Evolutionary conservation across 164 flowering plant genomes (phyloP), one percentile per base, ranked within the genome.

Genomic region (Vitis cinerea): DNA sequence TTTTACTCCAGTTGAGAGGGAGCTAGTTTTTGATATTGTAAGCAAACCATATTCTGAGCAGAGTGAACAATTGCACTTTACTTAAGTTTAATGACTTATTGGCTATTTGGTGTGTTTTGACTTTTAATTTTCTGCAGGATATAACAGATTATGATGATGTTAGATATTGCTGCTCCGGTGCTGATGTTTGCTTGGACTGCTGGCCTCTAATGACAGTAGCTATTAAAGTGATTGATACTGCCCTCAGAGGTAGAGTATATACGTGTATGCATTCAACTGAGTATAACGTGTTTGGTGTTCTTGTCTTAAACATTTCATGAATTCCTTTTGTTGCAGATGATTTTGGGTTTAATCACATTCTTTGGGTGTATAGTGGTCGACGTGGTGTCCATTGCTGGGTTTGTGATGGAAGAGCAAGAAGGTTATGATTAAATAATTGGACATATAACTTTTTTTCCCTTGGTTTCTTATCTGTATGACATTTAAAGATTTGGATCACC

Each of bases 301-400:
- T 47, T 50, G 29, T 27, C 29, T 44, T 27, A 17, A 5, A 12
- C 3, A 10, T 7, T 64, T 64, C 67, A 37, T 37, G 44, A 37
- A 37, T 37, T 0, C 7, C 44, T 37, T 64, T 16, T 60, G 3
- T 54, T 80, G 79, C 90, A 96, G 98, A 90, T 78, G 99, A 96
- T 73, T 93, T 96, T 84, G 97, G 97, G 63, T 93, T 90, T 68
- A 80, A 82, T 72, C 98, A 96, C 79, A 88, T 93, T 74, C 91
- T 96, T 19, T 96, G 99, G 99, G 97, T 89, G 9, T 96, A 82
- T 79, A 96, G 99, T 83, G 99, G 99, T 5, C 88, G 99, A 17
- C 95, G 98, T 75, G 98, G 99, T 78, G 98, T 93, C 67, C 98
- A 93, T 76, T 93, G 99, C 68, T 96, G 99, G 99, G 99, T 96